Evolutionary conservation across 441 rosid species (phyloP), one percentile per base, ranked within the genome.

Genomic region (Syzygium malaccense): DNA sequence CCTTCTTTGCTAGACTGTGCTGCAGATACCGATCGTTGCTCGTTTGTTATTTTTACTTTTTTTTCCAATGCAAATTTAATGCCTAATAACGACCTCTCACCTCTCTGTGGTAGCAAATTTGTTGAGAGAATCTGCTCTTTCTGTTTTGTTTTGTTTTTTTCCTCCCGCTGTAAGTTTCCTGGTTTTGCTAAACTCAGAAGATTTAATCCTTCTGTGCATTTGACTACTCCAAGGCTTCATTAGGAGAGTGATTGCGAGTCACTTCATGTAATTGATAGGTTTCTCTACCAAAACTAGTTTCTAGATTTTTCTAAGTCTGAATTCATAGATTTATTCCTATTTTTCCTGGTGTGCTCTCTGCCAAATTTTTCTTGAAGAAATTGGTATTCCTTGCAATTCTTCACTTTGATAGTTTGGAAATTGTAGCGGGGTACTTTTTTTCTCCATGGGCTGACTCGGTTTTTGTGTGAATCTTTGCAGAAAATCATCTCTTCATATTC

Each of bases 401-500:
- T 41, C n/a, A 41, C 15, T 41, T 20, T 75, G 51, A 75, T 23
- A 75, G 83, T 41, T 23, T 75, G 51, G n/a, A 10, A 75, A 41
- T 25, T 75, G 51, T 25, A 75, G 17, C 7, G 83, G 45, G 26
- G 83, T 37, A 20, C 25, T 62, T 87, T 86, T 26, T 48, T 71
- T 30, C 32, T 45, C 68, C n/a, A 28, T 71, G 53, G 55, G 89
- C 86, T 85, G 57, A 88, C 56, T 87, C 30, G 28, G 25, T 85
- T 86, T 80, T 86, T 25, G 49, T 54, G 56, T 87, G 87, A 58
- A 37, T 84, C 15, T 88, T 88, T 90, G 92, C 97, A 97, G 99
- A 92, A 87, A 92, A 93, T 95, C 79, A 87, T 97, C 48, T 92
- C 95, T 87, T 89, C 93, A 0, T 93, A 93, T 88, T 96, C 97